Conservation (phyloP, 108 stramenopile genomes). For the Cyclotella distinguenda region DNA sequence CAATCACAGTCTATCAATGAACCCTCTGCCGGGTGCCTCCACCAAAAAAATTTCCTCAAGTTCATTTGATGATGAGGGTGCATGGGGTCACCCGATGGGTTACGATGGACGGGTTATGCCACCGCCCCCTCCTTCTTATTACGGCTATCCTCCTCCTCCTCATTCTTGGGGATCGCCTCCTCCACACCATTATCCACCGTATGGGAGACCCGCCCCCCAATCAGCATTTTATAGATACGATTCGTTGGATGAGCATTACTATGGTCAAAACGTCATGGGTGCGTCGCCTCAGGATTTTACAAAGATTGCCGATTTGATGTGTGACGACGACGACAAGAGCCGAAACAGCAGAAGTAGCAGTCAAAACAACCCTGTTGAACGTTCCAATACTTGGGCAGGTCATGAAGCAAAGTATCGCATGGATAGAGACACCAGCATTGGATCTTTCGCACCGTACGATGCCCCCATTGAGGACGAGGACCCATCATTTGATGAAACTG, state of each 20-base stretch:
- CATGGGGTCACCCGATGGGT: background rate
- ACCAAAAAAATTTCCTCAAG: slow-evolving; percentile 39
- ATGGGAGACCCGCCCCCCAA: slow-evolving; percentile 14
- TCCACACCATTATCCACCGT: slow-evolving; percentile 18
- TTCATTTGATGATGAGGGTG: slow-evolving; percentile 25
- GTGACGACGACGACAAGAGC: slow-evolving; percentile 24
- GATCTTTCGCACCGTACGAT: slow-evolving; percentile 12
- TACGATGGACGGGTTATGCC: too few species aligned
- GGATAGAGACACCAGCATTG: slow-evolving; percentile 16
- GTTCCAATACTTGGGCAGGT: slow-evolving; percentile 26
- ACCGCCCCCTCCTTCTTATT: too few species aligned
- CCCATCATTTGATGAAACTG: background rate
- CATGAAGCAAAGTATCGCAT: background rate
- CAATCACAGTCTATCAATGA: slow-evolving; percentile 17
- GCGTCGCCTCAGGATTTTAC: slow-evolving; percentile 38
- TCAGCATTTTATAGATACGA: slow-evolving; percentile 37
- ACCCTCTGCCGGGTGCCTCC: slow-evolving; percentile 59
- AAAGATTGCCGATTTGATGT: slow-evolving; percentile 40
- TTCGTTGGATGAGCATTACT: slow-evolving; percentile 2
- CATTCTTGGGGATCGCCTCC: slow-evolving; percentile 21
- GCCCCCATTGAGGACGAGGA: background rate
- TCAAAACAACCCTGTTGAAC: slow-evolving; percentile 16
- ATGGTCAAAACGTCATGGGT: slow-evolving; percentile 6
- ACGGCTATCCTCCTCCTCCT: slow-evolving; percentile 23
- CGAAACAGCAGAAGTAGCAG: slow-evolving; percentile 5